A percentile compares a stretch with the other conserved stretches of the same genome.
These are phyloP conservation scores for Tolypocladium endophyticum DNA, from an alignment of 2,329 filamentous ascomycete species.

Conservation along the genomic window DNA sequence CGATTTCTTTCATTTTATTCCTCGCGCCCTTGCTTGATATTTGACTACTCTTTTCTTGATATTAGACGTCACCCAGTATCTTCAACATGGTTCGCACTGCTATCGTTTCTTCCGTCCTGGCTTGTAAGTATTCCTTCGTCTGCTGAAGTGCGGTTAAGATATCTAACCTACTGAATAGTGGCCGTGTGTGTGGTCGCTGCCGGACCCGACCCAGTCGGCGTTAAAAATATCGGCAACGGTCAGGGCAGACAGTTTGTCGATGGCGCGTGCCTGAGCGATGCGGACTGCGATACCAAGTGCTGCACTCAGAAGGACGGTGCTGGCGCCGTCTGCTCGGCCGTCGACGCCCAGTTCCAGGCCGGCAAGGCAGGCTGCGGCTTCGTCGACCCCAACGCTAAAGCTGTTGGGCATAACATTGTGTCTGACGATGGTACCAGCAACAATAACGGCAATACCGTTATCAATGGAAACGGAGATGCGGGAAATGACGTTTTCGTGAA, in stretches of 20 bases:
- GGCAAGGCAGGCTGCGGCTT: constrained; percentile 21
- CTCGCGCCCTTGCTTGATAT: not conserved
- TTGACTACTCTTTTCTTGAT: no score
- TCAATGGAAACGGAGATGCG: no score
- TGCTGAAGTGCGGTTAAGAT: not conserved
- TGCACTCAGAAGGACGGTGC: constrained; percentile 14
- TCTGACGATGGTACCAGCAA: no score
- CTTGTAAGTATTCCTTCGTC: not conserved
- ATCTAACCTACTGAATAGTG: not conserved
- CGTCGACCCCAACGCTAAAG: constrained; percentile 6
- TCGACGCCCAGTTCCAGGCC: constrained; percentile 17
- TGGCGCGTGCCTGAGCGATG: constrained; percentile 16
- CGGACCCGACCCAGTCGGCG: constrained; percentile 6
- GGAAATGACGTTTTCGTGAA: no score
- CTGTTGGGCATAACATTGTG: no score
- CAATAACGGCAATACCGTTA: no score
- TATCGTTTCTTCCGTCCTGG: not conserved
- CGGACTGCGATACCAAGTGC: constrained; percentile 16
- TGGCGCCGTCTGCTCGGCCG: constrained; percentile 16
- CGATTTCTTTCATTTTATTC: not conserved
- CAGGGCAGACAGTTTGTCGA: constrained; percentile 16
- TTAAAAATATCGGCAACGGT: constrained; percentile 14
- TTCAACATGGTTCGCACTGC: not conserved
- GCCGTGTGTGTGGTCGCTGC: constrained; percentile 4
- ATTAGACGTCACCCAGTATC: no score